Evolutionary conservation across 352 stramenopile species (phyloP).

Genomic region (Halophytophthora batemanensis): DNA sequence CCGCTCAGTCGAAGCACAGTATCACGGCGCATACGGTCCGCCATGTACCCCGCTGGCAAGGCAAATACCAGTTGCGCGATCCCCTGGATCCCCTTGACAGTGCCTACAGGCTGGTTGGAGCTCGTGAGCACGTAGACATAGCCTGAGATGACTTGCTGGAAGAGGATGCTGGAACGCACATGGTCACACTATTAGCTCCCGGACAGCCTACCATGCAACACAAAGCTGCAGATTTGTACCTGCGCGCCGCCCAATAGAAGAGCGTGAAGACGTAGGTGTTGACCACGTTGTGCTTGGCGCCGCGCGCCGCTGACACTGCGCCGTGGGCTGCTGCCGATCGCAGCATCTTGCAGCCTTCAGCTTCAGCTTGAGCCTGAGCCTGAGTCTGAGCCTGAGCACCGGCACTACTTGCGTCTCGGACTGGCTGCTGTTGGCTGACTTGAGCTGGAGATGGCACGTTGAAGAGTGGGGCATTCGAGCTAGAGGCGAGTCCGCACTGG

Average conservation of each 20-base stretch:
- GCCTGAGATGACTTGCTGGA: constrained; percentile 72
- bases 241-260: constrained; percentile 48
- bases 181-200: too few species aligned
- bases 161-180: constrained; percentile 47
- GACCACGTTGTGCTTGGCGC: constrained; percentile 32
- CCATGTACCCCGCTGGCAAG: constrained; percentile 61
- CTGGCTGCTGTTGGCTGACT: too few species aligned
- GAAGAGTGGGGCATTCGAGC: too few species aligned
- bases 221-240: constrained; percentile 4
- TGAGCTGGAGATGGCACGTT: too few species aligned
- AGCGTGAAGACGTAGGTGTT: constrained; percentile 48
- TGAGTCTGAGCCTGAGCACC: too few species aligned
- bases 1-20: constrained; percentile 60
- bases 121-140: constrained; percentile 75
- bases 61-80: constrained; percentile 76
- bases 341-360: too few species aligned
- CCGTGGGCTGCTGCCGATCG: too few species aligned
- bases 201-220: too few species aligned
- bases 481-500: too few species aligned
- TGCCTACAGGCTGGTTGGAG: constrained; percentile 73
- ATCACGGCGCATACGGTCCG: constrained; percentile 64
- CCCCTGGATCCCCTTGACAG: constrained; percentile 83
- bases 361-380: too few species aligned
- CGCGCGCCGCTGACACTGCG: too few species aligned
- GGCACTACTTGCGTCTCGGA: too few species aligned